Base-by-base conservation (phyloP, 495 filamentous ascomycete species). In the Aspergillus leporis region DNA sequence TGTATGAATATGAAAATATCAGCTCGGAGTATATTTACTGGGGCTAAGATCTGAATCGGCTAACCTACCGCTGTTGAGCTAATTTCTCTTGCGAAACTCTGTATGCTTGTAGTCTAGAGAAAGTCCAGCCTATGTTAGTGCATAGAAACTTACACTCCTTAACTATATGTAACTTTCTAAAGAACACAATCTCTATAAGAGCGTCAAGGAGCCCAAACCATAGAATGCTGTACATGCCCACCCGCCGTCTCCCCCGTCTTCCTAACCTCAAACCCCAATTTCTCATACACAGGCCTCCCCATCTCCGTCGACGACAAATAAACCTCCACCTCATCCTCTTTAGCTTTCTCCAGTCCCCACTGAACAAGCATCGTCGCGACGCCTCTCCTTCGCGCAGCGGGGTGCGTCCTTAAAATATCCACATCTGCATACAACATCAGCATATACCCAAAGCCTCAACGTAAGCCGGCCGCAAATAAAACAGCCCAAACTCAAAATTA, bases 271-370 rank as follows among this genome's bases (percentile, higher is more conserved):
- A 78, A 78, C 19, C 68, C 74, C 53, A 63, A 48, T 30, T 67
- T 76, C 40, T 64, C 54, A 61, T 76, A 77, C 22, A 78, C 12
- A 0, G 64, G 62, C 23, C 61, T 66, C 9, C 70, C 75, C 16
- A 51, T 57, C 5, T 69, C 68, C 30, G 75, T 75, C 8, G 68
- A 61, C 10, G 67, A 64, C 10, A 78, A 61, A 47, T 69, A 78
- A 18, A 64, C 61, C 56, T 79, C 76, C 10, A 81, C 57, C 1
- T 62, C 58, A 25, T 72, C 66, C 19, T 69, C 63, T 47, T 81
- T 75, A 6, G 74, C 74, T 6, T 71, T 63, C 0, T 66, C 62
- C 28, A 79, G 60, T 18, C 77, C 80, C 75, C 73, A 81, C 51
- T 70, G 62, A 6, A 76, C 64, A 0, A 83, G 53, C 22, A 63